phyloP scores from a whole-genome alignment of 2,329 filamentous ascomycete species.

The Colletotrichum godetiae region DNA sequence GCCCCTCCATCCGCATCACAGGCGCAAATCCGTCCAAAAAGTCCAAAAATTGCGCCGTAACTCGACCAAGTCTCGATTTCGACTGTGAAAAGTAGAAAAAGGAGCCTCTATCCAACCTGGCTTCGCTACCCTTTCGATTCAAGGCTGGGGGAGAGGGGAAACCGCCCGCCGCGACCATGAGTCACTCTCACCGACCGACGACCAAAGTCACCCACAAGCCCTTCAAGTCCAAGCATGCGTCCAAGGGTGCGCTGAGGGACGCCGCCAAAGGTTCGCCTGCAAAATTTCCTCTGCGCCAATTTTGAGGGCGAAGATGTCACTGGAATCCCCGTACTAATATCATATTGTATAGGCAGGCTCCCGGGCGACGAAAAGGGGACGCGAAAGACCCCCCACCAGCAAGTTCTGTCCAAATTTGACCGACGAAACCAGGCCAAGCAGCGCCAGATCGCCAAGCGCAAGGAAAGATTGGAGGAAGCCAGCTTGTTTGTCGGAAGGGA shows the following conservation, averaged over 20 bases:
- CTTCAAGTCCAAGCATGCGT: slow-evolving; percentile 92
- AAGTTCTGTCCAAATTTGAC: slow-evolving; percentile 97
- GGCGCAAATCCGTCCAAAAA: slow-evolving; percentile 15
- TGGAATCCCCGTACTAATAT: not conserved
- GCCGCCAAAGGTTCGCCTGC: slow-evolving; percentile 77
- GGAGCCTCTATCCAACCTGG: slow-evolving; percentile 59
- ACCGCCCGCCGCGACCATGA: slow-evolving; percentile 77
- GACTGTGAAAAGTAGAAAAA: slow-evolving; percentile 10
- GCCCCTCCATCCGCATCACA: slow-evolving; percentile 22
- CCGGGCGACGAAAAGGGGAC: slow-evolving; percentile 74
- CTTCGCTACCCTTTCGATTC: slow-evolving; percentile 85
- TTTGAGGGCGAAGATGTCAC: not conserved
- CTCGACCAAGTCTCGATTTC: not conserved
- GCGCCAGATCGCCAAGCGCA: slow-evolving; percentile 84
- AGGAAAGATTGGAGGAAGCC: slow-evolving; percentile 81
- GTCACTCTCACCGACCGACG: slow-evolving; percentile 91
- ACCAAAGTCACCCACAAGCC: slow-evolving; percentile 90
- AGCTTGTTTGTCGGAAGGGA: slow-evolving; percentile 88
- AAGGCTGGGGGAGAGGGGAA: slow-evolving; percentile 81
- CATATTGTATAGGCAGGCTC: slow-evolving; percentile 73
- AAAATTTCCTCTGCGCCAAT: not conserved
- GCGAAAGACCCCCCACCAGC: slow-evolving; percentile 92
- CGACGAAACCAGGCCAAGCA: slow-evolving; percentile 95
- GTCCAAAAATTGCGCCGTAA: slow-evolving; percentile 11
- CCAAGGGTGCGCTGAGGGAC: slow-evolving; percentile 88